Conservation (phyloP, 2,329 filamentous ascomycete genomes). For the Paecilomyces sp. region DNA sequence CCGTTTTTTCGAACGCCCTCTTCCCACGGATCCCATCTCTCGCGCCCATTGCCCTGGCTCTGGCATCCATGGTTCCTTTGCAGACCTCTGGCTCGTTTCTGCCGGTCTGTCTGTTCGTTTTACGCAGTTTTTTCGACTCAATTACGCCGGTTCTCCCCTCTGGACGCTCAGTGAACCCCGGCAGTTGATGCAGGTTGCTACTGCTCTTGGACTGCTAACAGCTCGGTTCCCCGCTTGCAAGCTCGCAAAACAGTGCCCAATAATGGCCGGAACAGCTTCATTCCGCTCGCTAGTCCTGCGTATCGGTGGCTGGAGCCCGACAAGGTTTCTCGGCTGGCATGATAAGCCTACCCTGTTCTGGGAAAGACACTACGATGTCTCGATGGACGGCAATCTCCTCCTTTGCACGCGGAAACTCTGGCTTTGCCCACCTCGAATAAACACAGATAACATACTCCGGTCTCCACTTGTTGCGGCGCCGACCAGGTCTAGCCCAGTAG, state of each 20-base stretch:
- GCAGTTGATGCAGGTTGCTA: not conserved
- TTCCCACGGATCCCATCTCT: not conserved
- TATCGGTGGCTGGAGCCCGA: not conserved
- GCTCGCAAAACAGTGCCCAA: not conserved
- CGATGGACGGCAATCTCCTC: not conserved
- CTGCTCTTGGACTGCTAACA: not conserved
- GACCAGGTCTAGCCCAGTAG: not conserved
- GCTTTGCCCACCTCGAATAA: not conserved
- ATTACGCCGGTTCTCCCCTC: not conserved
- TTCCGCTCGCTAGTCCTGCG: not conserved
- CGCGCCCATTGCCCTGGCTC: not conserved
- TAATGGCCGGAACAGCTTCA: not conserved
- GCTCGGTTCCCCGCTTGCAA: not conserved
- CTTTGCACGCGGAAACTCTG: not conserved
- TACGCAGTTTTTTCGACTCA: not conserved
- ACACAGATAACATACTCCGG: not conserved
- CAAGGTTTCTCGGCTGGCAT: not conserved
- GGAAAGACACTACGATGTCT: not conserved
- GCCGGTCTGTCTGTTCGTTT: not conserved
- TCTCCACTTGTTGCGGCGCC: not conserved
- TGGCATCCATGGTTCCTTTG: not conserved
- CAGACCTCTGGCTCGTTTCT: not conserved
- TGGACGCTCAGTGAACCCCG: not conserved
- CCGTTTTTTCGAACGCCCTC: not conserved
- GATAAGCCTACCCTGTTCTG: not conserved